A percentile compares a stretch with the other conserved stretches of the same genome.
Conservation (phyloP, 768 basidiomycete genomes). For the Boletellus sp. region DNA sequence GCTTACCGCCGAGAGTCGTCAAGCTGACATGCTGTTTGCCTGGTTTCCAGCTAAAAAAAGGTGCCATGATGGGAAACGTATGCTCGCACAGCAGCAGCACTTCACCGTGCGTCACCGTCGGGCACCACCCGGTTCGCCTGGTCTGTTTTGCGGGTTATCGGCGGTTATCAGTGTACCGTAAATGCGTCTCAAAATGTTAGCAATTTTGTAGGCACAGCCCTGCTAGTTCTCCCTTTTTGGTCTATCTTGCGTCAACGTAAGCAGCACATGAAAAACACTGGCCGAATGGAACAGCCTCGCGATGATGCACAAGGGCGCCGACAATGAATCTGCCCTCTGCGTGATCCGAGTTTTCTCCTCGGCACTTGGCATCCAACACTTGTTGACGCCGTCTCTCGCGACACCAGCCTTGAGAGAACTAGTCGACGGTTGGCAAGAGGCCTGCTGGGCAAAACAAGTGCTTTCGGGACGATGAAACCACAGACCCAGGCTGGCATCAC, state of each 20-base stretch:
- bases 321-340: background rate
- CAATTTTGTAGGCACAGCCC: slow-evolving; percentile 6
- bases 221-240: background rate
- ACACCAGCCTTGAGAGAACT: background rate
- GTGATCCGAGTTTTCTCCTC: background rate
- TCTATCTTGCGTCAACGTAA: background rate
- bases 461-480: background rate
- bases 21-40: slow-evolving; percentile 2
- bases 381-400: too few species aligned
- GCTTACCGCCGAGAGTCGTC: background rate
- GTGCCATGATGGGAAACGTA: background rate
- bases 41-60: slow-evolving; percentile 4
- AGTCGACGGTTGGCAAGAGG: background rate
- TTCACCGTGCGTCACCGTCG: background rate
- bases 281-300: background rate
- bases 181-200: slow-evolving; percentile 14
- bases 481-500: background rate
- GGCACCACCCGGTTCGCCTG: background rate
- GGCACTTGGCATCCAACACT: too few species aligned
- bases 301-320: background rate
- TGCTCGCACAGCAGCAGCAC: background rate
- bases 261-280: background rate
- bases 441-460: background rate
- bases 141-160: slow-evolving; percentile 5
- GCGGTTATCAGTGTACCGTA: slow-evolving; percentile 12